Conservation (phyloP, 148 eudicot genomes). For the Chenopodium quinoa region DNA sequence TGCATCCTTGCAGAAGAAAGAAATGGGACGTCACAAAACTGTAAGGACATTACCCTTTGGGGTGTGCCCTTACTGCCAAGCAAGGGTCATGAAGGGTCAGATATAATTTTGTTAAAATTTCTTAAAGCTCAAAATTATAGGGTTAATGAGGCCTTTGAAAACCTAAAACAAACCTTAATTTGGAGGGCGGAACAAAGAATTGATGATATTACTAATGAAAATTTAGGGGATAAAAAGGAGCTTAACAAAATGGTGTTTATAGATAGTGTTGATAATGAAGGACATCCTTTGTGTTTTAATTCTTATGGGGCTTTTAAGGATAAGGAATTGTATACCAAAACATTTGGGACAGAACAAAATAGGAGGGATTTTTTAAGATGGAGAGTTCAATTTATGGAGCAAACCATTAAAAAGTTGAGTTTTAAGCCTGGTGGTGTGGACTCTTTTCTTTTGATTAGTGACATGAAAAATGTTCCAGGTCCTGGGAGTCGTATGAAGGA, state of each 20-base stretch:
- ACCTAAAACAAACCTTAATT: constrained; percentile 48
- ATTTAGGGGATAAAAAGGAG: constrained; percentile 24
- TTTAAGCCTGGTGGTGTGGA: constrained; percentile 49
- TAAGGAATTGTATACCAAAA: constrained; percentile 29
- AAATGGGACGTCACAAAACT: constrained; percentile 22
- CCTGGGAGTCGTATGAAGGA: constrained; percentile 43
- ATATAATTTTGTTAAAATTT: constrained; percentile 55
- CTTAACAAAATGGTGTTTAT: constrained; percentile 35
- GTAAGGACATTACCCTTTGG: constrained; percentile 56
- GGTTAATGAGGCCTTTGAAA: constrained; percentile 54
- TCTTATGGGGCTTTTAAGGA: constrained; percentile 46
- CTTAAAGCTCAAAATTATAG: constrained; percentile 54
- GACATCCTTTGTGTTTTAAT: constrained; percentile 62
- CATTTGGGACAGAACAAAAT: constrained; percentile 40
- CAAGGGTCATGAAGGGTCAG: constrained; percentile 51
- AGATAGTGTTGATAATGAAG: constrained; percentile 51
- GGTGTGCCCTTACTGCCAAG: constrained; percentile 80
- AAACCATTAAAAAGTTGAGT: constrained; percentile 41
- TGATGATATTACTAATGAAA: constrained; percentile 40
- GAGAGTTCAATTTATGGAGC: constrained; percentile 71
- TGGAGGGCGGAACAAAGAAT: constrained; percentile 54
- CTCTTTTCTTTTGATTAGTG: constrained; percentile 57
- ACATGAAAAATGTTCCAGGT: constrained; percentile 62
- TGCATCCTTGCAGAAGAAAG: constrained; percentile 19
- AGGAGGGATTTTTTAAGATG: constrained; percentile 55